Base-by-base conservation (phyloP, 805 yeast species). In the Suhomyces pyralidae region DNA sequence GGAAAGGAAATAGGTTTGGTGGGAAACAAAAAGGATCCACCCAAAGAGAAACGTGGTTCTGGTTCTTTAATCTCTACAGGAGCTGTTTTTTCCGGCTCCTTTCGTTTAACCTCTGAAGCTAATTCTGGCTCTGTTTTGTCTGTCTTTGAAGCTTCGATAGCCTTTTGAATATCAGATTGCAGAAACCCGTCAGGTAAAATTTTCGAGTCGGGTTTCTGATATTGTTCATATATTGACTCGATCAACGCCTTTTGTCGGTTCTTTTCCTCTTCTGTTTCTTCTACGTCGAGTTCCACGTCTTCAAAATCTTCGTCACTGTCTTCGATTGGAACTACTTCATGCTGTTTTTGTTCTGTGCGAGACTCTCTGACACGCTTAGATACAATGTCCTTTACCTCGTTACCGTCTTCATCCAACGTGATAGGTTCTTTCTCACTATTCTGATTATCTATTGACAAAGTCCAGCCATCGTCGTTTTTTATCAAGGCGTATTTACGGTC, bases 401-500 rank as follows among this genome's bases (percentile, higher is more conserved):
- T 60, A 12, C 60, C 75, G 7, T 65, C 67, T n/a, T 74, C 80
- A 54, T 80, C 86, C 14, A 85, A 49, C 3, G 71, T 67, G 46
- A 85, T 80, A 0, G 90, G 85, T 45, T 78, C 77, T 0, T 67
- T 62, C 0, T 58, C 59, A 10, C 69, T 68, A 2, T 73, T 69
- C 47, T 74, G 74, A 7, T 51, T 56, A 32, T 73, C 75, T 36
- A 92, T 70, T 0, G 93, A 82, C 45, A 92, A 68, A 0, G 91
- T 82, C 89, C 94, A 92, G 0, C 97, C 97, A 58, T 84, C 86
- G 9, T 86, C 89, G 40, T 86, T 88, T 57, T 86, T 81, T 19
- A 86, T 80, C 48, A 94, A 77, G 46, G 86, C 80, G 61, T 94
- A 94, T 55, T 85, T 85, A 54, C 84, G 77, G 57, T 87, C 89